Evolutionary conservation across 73 alveolate genomes (phyloP).

Genomic region (Paramecium octaurelia): DNA sequence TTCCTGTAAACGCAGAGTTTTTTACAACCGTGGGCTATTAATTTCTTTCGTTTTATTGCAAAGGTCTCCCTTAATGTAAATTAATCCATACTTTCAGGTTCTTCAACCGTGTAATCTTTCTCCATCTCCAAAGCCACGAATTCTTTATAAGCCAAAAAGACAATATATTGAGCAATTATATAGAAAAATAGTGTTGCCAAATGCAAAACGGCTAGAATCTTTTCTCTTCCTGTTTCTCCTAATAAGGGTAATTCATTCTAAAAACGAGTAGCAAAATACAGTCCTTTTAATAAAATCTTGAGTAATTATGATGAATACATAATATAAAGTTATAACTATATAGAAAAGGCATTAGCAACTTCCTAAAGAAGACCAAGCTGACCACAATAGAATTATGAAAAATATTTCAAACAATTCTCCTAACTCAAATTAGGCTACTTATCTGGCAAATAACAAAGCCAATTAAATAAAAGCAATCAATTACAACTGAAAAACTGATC

Average conservation of each 20-base stretch:
- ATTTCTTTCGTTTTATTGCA: background rate
- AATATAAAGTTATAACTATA: background rate
- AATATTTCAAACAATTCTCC: constrained; percentile 19
- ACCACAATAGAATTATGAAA: background rate
- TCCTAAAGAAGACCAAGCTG: constrained; percentile 11
- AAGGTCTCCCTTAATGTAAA: background rate
- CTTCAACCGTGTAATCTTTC: background rate
- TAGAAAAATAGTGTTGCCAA: constrained; percentile 1
- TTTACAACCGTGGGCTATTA: background rate
- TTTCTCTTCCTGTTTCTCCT: background rate
- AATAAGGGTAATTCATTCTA: background rate
- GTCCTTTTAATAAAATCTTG: background rate
- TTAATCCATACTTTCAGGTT: background rate
- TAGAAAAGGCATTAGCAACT: background rate
- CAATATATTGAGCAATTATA: constrained; percentile 2
- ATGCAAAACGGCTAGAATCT: background rate
- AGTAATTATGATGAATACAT: background rate
- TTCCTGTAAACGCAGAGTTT: background rate
- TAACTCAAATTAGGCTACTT: background rate
- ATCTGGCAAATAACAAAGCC: constrained; percentile 23
- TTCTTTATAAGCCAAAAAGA: background rate
- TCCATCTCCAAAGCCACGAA: background rate
- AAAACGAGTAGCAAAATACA: constrained; percentile 19
- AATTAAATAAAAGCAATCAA: background rate
- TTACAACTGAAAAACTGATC: background rate